These are phyloP conservation scores for Fusarium bactridioides DNA, from an alignment of 2,329 filamentous ascomycete species.

Conservation along the genomic window DNA sequence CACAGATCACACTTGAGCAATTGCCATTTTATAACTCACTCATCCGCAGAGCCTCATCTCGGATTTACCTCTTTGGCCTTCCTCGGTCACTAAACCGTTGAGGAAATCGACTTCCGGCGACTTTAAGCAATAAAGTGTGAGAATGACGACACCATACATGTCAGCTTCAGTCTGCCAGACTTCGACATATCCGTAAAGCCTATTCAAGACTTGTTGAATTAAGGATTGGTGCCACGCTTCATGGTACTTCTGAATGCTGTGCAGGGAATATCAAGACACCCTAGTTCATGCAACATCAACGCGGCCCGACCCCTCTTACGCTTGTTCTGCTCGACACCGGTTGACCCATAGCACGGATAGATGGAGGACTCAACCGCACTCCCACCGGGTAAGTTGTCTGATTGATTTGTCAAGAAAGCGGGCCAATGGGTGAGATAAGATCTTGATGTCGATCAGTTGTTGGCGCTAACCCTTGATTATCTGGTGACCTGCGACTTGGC, in stretches of 20 bases:
- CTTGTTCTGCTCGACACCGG: conserved; percentile 16
- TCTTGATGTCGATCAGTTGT: conserved; percentile 25
- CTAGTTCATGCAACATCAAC: conserved; percentile 21
- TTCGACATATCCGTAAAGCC: background rate
- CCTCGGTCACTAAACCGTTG: conserved; percentile 12
- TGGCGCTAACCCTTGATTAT: conserved; percentile 31
- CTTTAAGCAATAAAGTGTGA: background rate
- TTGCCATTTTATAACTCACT: conserved; percentile 29
- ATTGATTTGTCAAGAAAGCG: conserved; percentile 7
- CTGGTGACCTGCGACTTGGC: conserved; percentile 6
- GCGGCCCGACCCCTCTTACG: conserved; percentile 22
- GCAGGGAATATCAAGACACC: conserved; percentile 5
- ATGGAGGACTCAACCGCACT: background rate
- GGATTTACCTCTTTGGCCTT: conserved; percentile 34
- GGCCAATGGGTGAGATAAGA: conserved; percentile 17
- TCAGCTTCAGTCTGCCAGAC: conserved; percentile 16
- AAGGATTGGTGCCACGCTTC: conserved; percentile 23
- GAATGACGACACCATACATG: conserved; percentile 31
- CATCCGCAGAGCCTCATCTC: conserved; percentile 33
- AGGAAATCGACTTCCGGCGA: background rate
- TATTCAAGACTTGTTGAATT: background rate
- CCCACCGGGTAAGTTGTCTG: conserved; percentile 5
- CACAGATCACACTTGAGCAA: background rate
- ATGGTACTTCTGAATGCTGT: conserved; percentile 2
- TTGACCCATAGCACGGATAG: background rate